Evolutionary conservation across 1,284 basidiomycete genomes (phyloP), one percentile per base, ranked within the genome.

Genomic region (Ceratobasidium sp.): DNA sequence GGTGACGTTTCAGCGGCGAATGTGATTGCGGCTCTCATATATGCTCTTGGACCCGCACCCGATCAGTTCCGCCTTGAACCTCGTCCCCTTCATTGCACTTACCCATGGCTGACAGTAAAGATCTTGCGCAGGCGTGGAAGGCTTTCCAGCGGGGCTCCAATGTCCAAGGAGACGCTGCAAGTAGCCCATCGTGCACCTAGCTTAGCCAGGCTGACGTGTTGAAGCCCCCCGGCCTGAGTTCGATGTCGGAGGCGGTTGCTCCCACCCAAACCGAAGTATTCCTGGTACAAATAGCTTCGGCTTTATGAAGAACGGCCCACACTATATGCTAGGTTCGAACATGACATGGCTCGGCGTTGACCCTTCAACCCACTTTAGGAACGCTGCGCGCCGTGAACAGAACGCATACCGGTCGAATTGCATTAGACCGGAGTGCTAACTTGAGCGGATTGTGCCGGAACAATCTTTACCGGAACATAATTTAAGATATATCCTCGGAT

Each of bases 281-380:
- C 56, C 69, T 61, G 69, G 69, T 5, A 71, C 69, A 1, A 57
- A 71, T 32, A 56, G 69, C 25, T 71, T 71, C 44, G 62, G 57
- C 19, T 71, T 71, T 44, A 71, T 25, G 7, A 71, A 56, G 11
- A 57, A 57, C 29, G 69, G 69, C 8, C 29, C 62, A n/a, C 69
- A 56, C 2, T 61, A 59, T 22, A 57, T 71, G 37, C 56, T 37
- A 9, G 57, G 69, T 29, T 71, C 69, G 19, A 71, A 71, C 44
- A 71, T 71, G 69, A 61, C 69, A 7, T 71, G 69, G 69, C 17
- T 40, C 17, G 69, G 69, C 29, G 69, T 71, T 25, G 69, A 71
- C 37, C 69, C 69, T 22, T 71, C 69, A 22, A 71, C 69, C 13
- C 62, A 71, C 29, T 71, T 71, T 43, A 71, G 69, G 29, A 71